Evolutionary conservation across 2,329 filamentous ascomycete genomes (phyloP).

Genomic region (Simplicillium aogashimaense): DNA sequence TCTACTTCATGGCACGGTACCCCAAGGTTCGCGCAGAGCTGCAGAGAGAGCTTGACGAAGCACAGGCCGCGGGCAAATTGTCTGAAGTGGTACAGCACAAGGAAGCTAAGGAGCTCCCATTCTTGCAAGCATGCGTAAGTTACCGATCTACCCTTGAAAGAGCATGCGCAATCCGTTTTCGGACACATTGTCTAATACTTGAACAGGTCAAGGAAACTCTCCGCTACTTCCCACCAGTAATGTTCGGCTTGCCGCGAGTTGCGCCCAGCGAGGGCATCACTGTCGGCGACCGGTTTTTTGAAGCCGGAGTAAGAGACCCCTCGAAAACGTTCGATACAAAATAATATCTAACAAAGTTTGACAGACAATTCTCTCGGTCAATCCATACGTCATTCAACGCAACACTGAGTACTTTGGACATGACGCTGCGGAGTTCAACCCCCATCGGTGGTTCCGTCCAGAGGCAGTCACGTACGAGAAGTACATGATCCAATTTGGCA

Average conservation of each 20-base stretch:
- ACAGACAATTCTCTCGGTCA: slow-evolving; percentile 1
- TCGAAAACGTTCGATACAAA: neutral
- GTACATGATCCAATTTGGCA: slow-evolving; percentile 2
- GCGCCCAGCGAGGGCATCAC: slow-evolving; percentile 1
- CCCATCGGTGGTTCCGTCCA: slow-evolving; percentile 1
- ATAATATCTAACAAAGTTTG: neutral
- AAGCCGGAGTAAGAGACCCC: neutral
- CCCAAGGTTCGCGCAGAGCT: neutral
- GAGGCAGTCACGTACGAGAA: neutral
- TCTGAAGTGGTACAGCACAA: slow-evolving; percentile 1
- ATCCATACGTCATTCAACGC: slow-evolving; percentile 1
- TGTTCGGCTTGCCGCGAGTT: neutral
- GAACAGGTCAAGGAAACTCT: slow-evolving; percentile 1
- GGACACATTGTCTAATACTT: neutral
- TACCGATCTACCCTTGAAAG: too few relatives aligned
- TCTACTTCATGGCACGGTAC: neutral
- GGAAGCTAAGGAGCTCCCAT: slow-evolving; percentile 1
- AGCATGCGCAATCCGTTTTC: too few relatives aligned
- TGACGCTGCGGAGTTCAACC: neutral
- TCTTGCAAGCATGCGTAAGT: neutral
- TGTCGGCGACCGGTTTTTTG: neutral
- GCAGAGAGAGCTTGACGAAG: neutral
- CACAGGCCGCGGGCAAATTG: neutral
- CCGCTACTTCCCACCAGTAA: slow-evolving; percentile 1
- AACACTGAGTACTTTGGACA: slow-evolving; percentile 1